Conservation (phyloP, 345 rosid genomes). For the Eucalyptus pauciflora region DNA sequence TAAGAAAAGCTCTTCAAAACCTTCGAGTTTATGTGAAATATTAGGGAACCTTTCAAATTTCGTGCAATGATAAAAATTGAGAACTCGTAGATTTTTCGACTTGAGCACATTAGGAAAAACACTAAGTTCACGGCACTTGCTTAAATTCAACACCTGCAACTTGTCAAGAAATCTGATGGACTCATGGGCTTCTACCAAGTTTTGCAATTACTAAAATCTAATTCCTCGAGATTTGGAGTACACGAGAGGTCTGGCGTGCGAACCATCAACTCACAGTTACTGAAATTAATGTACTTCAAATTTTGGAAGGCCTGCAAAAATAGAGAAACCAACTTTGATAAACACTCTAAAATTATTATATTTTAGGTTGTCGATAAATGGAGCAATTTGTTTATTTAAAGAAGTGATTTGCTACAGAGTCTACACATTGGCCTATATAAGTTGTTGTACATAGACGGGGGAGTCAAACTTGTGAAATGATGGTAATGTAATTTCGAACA, state of each 20-base stretch:
- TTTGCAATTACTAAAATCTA: not conserved
- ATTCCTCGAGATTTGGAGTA: not conserved
- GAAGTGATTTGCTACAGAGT: too few relatives aligned
- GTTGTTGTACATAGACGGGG: not conserved
- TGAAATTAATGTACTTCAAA: not conserved
- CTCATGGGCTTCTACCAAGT: not conserved
- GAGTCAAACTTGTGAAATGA: not conserved
- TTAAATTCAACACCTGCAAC: not conserved
- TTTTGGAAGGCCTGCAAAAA: not conserved
- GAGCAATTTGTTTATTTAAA: too few relatives aligned
- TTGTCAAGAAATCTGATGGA: not conserved
- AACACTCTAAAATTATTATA: not conserved
- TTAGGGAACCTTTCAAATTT: not conserved
- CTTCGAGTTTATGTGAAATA: not conserved
- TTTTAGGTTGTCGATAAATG: too few relatives aligned
- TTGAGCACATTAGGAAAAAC: not conserved
- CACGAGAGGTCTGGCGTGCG: not conserved
- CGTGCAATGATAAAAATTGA: rapidly evolving
- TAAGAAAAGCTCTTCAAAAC: rapidly evolving
- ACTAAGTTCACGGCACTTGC: not conserved
- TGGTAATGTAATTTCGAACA: not conserved
- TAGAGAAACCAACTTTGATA: rapidly evolving
- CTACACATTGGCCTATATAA: not conserved
- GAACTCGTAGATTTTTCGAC: rapidly evolving
- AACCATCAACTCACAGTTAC: not conserved